Base-by-base conservation (phyloP, 2,329 filamentous ascomycete genomes). In the Alternaria conjuncta region DNA sequence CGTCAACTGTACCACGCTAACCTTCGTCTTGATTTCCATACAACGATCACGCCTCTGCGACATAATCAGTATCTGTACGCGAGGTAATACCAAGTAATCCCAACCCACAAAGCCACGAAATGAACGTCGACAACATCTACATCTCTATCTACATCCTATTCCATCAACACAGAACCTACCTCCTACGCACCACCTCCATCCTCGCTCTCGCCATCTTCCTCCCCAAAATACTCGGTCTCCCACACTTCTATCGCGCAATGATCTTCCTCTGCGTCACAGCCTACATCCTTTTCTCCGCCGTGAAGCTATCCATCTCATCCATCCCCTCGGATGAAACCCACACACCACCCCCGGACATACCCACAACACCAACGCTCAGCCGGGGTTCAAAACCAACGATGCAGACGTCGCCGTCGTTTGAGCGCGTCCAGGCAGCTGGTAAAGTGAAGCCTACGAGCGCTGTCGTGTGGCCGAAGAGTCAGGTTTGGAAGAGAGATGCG, bases 141-240 rank as follows among this genome's bases (percentile, higher is more conserved):
- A 15, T 36, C 15, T 36, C 32, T 7, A 36, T 36, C 15, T 36
- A 2, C 13, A 36, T 15, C 32, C 13, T 32, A 2, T 32, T n/a
- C 32, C 4, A 36, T 4, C 7, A 0, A 9, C 32, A n/a, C 1
- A 2, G 8, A 2, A n/a, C 7, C 6, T n/a, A 36, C 15, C 2
- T 41, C 15, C 32, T 41, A 1, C 32, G 3, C 4, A n/a, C 15
- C 32, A n/a, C 15, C 15, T 41, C 4, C 7, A n/a, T 41, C 32
- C 7, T 10, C 4, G 0, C 15, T 3, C 32, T 41, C 32, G 6
- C 15, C 15, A 4, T n/a, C 1, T 15, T 36, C 15, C 15, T 36
- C 2, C 32, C 32, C 8, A n/a, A 9, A 36, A 2, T n/a, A 2
- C 32, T 36, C 3, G 8, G 2, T 3, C 7, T 36, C 1, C 15